Evolutionary conservation across 2,329 filamentous ascomycete genomes (phyloP).

Genomic region (Cercospora sesami): DNA sequence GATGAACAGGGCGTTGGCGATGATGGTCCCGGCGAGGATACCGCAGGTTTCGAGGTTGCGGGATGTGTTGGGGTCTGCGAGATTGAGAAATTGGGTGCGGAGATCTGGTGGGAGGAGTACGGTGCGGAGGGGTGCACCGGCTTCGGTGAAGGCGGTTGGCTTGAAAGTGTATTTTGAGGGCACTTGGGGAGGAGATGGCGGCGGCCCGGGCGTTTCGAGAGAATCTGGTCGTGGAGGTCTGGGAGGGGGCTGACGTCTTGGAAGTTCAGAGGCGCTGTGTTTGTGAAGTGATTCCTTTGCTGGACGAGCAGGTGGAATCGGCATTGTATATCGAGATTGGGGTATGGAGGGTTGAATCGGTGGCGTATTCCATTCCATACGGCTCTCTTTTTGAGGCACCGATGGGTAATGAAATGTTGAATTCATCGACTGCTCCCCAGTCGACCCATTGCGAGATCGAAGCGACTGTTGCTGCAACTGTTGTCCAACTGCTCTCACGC

Average conservation of each 20-base stretch:
- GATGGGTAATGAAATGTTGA: constrained; percentile 47
- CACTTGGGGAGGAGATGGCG: constrained; percentile 43
- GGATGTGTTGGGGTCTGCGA: constrained; percentile 74
- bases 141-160: constrained; percentile 85
- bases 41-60: constrained; percentile 91
- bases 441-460: constrained; percentile 11
- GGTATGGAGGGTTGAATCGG: constrained; percentile 30
- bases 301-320: constrained; percentile 29
- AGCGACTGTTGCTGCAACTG: constrained; percentile 25
- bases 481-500: constrained; percentile 32
- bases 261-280: constrained; percentile 17
- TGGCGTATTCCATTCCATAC: constrained; percentile 38
- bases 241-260: constrained; percentile 22
- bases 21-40: constrained; percentile 84
- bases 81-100: constrained; percentile 69
- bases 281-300: constrained; percentile 34
- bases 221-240: constrained; percentile 37
- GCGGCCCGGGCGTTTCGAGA: constrained; percentile 25
- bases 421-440: constrained; percentile 4
- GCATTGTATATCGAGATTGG: constrained; percentile 28
- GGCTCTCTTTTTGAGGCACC: constrained; percentile 45
- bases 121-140: constrained; percentile 79
- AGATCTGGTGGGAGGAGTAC: constrained; percentile 80
- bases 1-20: constrained; percentile 92
- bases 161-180: constrained; percentile 71